Percentiles rank a stretch among this genome's conserved stretches.
phyloP scores from a whole-genome alignment of 2,329 filamentous ascomycete species.

The Apiospora pterosperma region DNA sequence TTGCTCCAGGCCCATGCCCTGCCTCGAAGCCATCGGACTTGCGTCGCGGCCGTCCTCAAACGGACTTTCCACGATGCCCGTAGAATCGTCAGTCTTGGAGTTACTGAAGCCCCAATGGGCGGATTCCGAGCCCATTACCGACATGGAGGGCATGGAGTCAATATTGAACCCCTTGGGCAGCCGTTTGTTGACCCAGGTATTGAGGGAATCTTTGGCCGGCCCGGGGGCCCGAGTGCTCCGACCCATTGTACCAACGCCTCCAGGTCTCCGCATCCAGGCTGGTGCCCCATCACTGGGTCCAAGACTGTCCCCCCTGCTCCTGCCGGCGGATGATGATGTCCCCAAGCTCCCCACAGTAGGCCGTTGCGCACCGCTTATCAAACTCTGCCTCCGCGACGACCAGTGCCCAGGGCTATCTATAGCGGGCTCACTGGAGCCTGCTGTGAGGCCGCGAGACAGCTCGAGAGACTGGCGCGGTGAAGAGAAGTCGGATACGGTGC shows the following conservation, averaged over 20 bases:
- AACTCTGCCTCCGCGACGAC: conserved; percentile 28
- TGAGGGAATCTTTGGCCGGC: conserved; percentile 79
- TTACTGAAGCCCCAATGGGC: conserved; percentile 53
- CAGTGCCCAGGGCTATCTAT: conserved; percentile 21
- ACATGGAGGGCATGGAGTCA: conserved; percentile 65
- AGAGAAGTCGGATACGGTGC: conserved; percentile 61
- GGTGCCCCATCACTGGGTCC: conserved; percentile 32
- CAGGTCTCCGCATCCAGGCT: conserved; percentile 74
- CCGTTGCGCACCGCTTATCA: conserved; percentile 16
- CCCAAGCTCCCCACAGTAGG: conserved; percentile 23
- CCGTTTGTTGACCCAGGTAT: conserved; percentile 79
- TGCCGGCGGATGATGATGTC: conserved; percentile 20
- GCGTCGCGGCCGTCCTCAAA: conserved; percentile 45
- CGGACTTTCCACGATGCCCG: conserved; percentile 48
- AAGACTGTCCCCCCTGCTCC: conserved; percentile 26
- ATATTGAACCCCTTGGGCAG: conserved; percentile 70
- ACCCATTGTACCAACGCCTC: conserved; percentile 81
- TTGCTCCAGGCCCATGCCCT: conserved; percentile 66
- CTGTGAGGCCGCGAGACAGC: conserved; percentile 32
- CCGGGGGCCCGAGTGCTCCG: conserved; percentile 70
- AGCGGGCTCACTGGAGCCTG: conserved; percentile 15
- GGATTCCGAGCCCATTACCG: conserved; percentile 58
- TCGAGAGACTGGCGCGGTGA: conserved; percentile 68
- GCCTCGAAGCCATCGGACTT: conserved; percentile 34
- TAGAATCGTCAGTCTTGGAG: conserved; percentile 26